Conservation (phyloP, 2,329 filamentous ascomycete genomes). For the Nigrograna mackinnonii region DNA sequence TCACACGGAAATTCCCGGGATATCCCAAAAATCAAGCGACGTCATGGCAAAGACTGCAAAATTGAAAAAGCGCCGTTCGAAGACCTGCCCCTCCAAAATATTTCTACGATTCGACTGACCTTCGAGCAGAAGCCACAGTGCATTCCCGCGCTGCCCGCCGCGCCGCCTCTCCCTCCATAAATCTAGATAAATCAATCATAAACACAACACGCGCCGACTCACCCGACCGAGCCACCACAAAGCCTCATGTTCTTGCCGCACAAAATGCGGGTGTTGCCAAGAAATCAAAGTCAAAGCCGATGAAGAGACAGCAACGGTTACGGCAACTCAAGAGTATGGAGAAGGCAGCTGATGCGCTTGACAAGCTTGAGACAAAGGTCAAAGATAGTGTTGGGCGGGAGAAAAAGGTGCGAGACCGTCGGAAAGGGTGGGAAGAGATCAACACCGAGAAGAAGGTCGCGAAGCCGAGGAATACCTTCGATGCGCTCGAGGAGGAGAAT, state of each 20-base stretch:
- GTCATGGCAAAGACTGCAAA: constrained; percentile 52
- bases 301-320: constrained; percentile 57
- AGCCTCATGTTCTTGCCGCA: constrained; percentile 65
- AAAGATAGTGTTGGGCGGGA: constrained; percentile 54
- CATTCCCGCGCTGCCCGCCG: constrained; percentile 77
- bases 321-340: constrained; percentile 54
- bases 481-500: constrained; percentile 14
- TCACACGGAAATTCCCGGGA: background rate
- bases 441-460: constrained; percentile 26
- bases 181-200: constrained; percentile 73
- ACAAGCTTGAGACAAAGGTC: constrained; percentile 60
- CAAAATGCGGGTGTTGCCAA: constrained; percentile 72
- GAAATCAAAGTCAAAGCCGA: constrained; percentile 62
- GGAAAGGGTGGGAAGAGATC: constrained; percentile 44
- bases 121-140: constrained; percentile 59
- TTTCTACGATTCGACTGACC: constrained; percentile 12
- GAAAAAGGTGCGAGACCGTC: constrained; percentile 53
- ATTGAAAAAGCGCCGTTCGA: constrained; percentile 47
- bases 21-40: too few species aligned
- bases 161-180: constrained; percentile 70
- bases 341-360: constrained; percentile 57
- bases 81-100: background rate
- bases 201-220: constrained; percentile 42
- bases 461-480: constrained; percentile 17
- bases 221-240: constrained; percentile 23